phyloP scores from a whole-genome alignment of 352 stramenopile species.

The Phytophthora uliginosa region DNA sequence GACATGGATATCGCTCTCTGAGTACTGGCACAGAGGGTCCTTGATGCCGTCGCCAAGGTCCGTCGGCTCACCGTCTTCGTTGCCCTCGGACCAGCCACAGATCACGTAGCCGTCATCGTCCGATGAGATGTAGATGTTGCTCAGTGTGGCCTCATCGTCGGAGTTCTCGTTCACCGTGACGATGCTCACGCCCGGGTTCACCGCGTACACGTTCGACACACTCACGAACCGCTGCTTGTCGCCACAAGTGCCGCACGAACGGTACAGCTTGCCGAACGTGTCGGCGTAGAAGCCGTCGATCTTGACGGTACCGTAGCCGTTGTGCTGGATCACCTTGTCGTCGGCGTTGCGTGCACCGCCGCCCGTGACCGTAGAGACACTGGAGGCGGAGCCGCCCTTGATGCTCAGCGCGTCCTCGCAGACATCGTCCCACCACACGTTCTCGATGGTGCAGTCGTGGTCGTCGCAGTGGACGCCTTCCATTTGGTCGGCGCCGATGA shows the following conservation, averaged over 20 bases:
- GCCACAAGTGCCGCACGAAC: constrained; percentile 53
- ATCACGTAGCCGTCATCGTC: constrained; percentile 36
- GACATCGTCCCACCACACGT: constrained; percentile 65
- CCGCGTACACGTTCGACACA: constrained; percentile 54
- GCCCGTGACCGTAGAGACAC: constrained; percentile 42
- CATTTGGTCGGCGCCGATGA: constrained; percentile 58
- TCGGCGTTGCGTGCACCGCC: constrained; percentile 52
- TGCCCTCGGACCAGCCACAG: constrained; percentile 44
- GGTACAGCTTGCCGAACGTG: constrained; percentile 58
- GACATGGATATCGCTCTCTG: constrained; percentile 44
- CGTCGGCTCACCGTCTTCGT: constrained; percentile 35
- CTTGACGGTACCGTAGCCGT: constrained; percentile 48
- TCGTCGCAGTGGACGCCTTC: constrained; percentile 60
- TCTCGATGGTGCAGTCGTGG: constrained; percentile 55
- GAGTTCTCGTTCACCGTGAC: constrained; percentile 60
- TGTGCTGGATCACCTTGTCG: constrained; percentile 68
- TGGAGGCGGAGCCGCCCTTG: constrained; percentile 47
- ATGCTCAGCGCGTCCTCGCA: constrained; percentile 58
- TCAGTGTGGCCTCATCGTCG: constrained; percentile 46
- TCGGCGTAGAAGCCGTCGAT: constrained; percentile 60
- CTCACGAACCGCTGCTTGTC: constrained; percentile 48
- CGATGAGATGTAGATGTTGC: constrained; percentile 47
- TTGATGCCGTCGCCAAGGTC: constrained; percentile 50
- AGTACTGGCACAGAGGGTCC: constrained; percentile 42
- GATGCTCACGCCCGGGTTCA: constrained; percentile 48